Conservation (phyloP, 306 rosid genomes). For the Prunus persica region Prunus_persica_NCBIv2 NC_034015.1:16627501-16628000, state of each 20-base stretch:
- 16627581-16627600: conserved; percentile 56
- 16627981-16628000: too few relatives aligned
- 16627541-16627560: conserved; percentile 92
- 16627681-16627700: conserved; percentile 60
- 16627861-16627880: neutral
- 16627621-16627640: conserved; percentile 60
- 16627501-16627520: conserved; percentile 85
- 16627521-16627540: conserved; percentile 85
- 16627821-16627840: too few relatives aligned
- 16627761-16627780: neutral
- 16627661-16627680: conserved; percentile 89
- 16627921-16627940: too few relatives aligned
- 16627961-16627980: too few relatives aligned
- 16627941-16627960: too few relatives aligned
- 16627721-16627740: conserved; percentile 42
- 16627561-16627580: conserved; percentile 79
- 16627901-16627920: too few relatives aligned
- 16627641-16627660: conserved; percentile 78
- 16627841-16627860: too few relatives aligned
- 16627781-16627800: neutral
- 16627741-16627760: neutral
- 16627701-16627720: conserved; percentile 39
- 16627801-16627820: too few relatives aligned
- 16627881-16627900: neutral
- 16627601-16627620: conserved; percentile 76